Conservation (phyloP, 805 yeast species). For the Suhomyces vadensis region DNA sequence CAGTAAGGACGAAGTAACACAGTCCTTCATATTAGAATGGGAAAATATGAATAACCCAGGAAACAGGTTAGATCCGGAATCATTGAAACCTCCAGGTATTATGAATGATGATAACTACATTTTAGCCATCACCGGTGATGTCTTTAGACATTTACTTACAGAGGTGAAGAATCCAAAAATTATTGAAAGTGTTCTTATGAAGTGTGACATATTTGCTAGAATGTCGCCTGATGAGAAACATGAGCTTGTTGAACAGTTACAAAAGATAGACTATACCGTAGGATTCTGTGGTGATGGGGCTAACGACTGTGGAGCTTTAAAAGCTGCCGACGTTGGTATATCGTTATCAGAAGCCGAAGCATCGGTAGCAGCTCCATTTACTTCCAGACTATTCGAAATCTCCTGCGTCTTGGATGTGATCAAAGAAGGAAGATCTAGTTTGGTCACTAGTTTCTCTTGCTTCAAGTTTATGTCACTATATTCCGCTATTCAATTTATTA, state of each 20-base stretch:
- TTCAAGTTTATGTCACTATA: conserved; percentile 97
- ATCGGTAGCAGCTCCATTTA: conserved; percentile 97
- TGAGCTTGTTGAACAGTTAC: conserved; percentile 86
- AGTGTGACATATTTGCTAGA: conserved; percentile 81
- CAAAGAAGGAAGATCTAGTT: conserved; percentile 90
- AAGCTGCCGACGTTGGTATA: conserved; percentile 96
- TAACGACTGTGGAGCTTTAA: conserved; percentile 97
- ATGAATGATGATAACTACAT: conserved; percentile 48
- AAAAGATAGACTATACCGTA: conserved; percentile 82
- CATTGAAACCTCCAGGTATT: conserved; percentile 51
- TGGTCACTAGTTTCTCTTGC: conserved; percentile 94
- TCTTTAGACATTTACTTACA: conserved; percentile 75
- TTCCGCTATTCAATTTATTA: conserved; percentile 92
- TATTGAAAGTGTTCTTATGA: conserved; percentile 63
- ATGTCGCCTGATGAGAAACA: conserved; percentile 99
- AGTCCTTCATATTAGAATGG: conserved; percentile 55
- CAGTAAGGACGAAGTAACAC: conserved; percentile 34
- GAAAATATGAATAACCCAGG: conserved; percentile 64
- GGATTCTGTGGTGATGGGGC: conserved; percentile 99
- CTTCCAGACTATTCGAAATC: conserved; percentile 85
- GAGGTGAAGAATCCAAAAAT: conserved; percentile 42
- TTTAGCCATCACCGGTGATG: conserved; percentile 90
- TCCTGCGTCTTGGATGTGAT: conserved; percentile 91
- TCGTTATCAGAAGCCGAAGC: conserved; percentile 98
- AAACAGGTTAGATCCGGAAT: conserved; percentile 59